These are phyloP conservation scores for Colletotrichum magnum DNA, from an alignment of 2,329 filamentous ascomycete species.

Conservation along the genomic window DNA sequence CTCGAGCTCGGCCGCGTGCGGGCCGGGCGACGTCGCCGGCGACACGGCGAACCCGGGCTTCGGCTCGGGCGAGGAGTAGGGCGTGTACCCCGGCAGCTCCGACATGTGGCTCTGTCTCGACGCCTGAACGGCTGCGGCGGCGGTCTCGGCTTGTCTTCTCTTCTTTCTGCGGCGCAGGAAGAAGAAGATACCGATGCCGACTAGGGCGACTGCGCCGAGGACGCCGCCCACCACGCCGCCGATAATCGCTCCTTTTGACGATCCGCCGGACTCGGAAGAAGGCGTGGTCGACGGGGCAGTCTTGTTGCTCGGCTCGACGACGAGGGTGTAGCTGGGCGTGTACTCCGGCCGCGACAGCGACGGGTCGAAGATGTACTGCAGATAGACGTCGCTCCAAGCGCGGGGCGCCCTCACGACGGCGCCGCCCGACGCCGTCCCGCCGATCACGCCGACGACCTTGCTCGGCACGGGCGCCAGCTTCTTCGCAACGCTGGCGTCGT, in stretches of 20 bases:
- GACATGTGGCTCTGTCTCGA: slow-evolving; percentile 21
- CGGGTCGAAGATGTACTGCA: slow-evolving; percentile 46
- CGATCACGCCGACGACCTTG: slow-evolving; percentile 62
- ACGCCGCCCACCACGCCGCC: slow-evolving; percentile 19
- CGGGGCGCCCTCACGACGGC: slow-evolving; percentile 44
- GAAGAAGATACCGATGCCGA: slow-evolving; percentile 1
- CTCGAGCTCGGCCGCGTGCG: slow-evolving; percentile 26
- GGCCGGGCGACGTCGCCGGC: background rate
- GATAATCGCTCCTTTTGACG: background rate
- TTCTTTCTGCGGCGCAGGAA: slow-evolving; percentile 1
- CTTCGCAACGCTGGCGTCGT: slow-evolving; percentile 45
- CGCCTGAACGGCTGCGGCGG: slow-evolving; percentile 5
- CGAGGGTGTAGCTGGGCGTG: slow-evolving; percentile 44
- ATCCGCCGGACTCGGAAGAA: background rate
- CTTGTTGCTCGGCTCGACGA: background rate
- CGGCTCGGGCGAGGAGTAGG: slow-evolving; percentile 10
- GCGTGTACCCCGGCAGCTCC: slow-evolving; percentile 24
- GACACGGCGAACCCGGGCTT: background rate
- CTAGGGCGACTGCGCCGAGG: background rate
- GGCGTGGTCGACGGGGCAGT: background rate
- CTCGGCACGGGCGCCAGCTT: slow-evolving; percentile 58
- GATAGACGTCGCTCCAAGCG: slow-evolving; percentile 44
- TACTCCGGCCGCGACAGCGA: slow-evolving; percentile 41
- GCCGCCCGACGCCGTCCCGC: slow-evolving; percentile 55
- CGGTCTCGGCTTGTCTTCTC: background rate